Evolutionary conservation across 805 yeast species (phyloP).

Genomic region (Middelhovenomyces tepae): DNA sequence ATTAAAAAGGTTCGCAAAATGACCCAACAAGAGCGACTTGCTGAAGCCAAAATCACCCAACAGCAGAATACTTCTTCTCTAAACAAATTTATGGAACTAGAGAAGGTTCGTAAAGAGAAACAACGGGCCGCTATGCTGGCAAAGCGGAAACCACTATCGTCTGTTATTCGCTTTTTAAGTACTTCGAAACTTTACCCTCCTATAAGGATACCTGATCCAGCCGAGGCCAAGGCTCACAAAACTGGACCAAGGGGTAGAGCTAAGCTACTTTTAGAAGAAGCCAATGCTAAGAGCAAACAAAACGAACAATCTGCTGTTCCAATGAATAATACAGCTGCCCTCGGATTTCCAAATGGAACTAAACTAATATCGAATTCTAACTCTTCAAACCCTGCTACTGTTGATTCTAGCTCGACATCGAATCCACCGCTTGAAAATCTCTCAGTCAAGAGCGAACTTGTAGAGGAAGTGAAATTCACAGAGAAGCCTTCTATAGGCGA

Average conservation of each 20-base stretch:
- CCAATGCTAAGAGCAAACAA: too few relatives aligned
- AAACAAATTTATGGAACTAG: slow-evolving; percentile 75
- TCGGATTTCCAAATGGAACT: slow-evolving; percentile 13
- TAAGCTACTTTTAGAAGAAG: too few relatives aligned
- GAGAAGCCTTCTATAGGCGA: too few relatives aligned
- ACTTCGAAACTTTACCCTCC: slow-evolving; percentile 50
- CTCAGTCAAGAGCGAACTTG: too few relatives aligned
- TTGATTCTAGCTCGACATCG: too few relatives aligned
- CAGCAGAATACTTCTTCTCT: slow-evolving; percentile 62
- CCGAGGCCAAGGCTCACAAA: slow-evolving; percentile 10
- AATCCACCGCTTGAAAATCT: too few relatives aligned
- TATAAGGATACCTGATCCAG: slow-evolving; percentile 17
- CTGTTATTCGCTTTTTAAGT: slow-evolving; percentile 48
- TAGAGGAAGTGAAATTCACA: too few relatives aligned
- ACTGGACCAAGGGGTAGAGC: slow-evolving; percentile 3
- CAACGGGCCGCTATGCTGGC: slow-evolving; percentile 67
- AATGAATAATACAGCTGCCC: slow-evolving; percentile 10
- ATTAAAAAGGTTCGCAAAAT: slow-evolving; percentile 26
- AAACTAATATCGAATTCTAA: slow-evolving; percentile 7
- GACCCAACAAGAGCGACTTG: slow-evolving; percentile 64
- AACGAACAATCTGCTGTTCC: slow-evolving; percentile 13
- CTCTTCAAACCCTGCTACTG: neutral
- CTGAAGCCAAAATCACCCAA: slow-evolving; percentile 86
- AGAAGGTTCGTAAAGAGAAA: slow-evolving; percentile 64
- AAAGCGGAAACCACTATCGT: slow-evolving; percentile 49